Percentiles rank a stretch among this genome's conserved stretches.
Conservation (phyloP, 345 rosid species). For the Microthlaspi erraticum region DNA sequence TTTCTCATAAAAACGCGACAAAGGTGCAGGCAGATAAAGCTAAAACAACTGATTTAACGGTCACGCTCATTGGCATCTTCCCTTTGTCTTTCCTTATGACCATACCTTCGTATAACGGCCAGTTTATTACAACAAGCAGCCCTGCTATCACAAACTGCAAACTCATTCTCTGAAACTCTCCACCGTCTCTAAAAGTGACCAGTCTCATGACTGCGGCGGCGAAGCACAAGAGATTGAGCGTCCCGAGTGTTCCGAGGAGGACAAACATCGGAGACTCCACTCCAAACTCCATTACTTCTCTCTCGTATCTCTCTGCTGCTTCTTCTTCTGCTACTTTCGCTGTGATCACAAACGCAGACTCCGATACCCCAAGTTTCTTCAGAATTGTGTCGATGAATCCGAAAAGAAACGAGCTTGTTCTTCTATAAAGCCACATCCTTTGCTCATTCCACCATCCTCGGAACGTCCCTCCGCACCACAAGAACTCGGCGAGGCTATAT, state of each 20-base stretch:
- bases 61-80: conserved; percentile 54
- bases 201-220: conserved; percentile 37
- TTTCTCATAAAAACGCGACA: background rate
- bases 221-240: conserved; percentile 57
- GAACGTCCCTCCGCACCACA: conserved; percentile 62
- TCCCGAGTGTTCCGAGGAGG: conserved; percentile 63
- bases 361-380: conserved; percentile 52
- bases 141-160: conserved; percentile 60
- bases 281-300: conserved; percentile 80
- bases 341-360: conserved; percentile 62
- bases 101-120: conserved; percentile 68
- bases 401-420: conserved; percentile 72
- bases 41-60: conserved; percentile 49
- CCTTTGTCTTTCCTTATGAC: conserved; percentile 68
- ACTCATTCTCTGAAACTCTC: conserved; percentile 39
- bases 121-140: conserved; percentile 56
- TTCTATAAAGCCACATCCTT: conserved; percentile 72
- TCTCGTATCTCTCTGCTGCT: conserved; percentile 51
- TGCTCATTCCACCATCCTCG: conserved; percentile 82
- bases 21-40: conserved; percentile 48
- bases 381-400: conserved; percentile 57
- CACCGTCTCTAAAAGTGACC: background rate
- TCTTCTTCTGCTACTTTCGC: conserved; percentile 70
- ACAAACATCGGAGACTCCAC: conserved; percentile 62
- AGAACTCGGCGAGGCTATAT: conserved; percentile 58